Conservation (phyloP, 208 protist species). For the Vickermania ingenoplastis region DNA sequence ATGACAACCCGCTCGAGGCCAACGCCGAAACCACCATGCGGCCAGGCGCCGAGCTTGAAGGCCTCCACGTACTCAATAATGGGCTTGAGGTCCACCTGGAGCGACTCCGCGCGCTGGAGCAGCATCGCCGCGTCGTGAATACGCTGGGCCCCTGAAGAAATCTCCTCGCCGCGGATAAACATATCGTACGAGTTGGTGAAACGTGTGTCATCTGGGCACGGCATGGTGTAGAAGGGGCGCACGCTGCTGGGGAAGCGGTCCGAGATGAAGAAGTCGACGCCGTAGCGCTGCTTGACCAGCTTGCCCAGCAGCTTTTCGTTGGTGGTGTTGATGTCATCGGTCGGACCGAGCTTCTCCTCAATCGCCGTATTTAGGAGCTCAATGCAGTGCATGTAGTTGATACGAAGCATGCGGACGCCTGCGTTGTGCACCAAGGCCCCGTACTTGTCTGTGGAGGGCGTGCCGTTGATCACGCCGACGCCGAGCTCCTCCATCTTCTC, state of each 20-base stretch:
- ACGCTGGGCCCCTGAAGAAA: conserved; percentile 99
- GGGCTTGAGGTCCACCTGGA: conserved; percentile 76
- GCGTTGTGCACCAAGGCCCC: conserved; percentile 69
- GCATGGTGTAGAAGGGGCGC: conserved; percentile 99
- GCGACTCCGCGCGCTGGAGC: conserved; percentile 53
- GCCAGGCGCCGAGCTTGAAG: conserved; percentile 97
- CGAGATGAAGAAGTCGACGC: conserved; percentile 99
- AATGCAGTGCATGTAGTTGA: conserved; percentile 91
- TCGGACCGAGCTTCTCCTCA: conserved; percentile 67
- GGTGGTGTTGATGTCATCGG: conserved; percentile 92
- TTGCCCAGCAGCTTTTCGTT: conserved; percentile 95
- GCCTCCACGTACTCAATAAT: conserved; percentile 97
- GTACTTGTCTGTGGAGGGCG: conserved; percentile 72
- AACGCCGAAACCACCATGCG: conserved; percentile 98
- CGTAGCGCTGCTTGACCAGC: conserved; percentile 97
- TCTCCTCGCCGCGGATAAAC: conserved; percentile 99
- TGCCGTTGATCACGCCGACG: conserved; percentile 61
- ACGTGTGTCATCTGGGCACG: conserved; percentile 85
- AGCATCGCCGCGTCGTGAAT: conserved; percentile 97
- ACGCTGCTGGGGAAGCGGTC: conserved; percentile 96
- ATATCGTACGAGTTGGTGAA: conserved; percentile 98
- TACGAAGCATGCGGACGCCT: conserved; percentile 74
- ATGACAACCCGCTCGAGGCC: conserved; percentile 99
- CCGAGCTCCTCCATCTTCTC: conserved; percentile 78
- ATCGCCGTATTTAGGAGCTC: conserved; percentile 87